Conservation (phyloP, 2,329 filamentous ascomycete species). For the Dactylellina drechsleri region DNA sequence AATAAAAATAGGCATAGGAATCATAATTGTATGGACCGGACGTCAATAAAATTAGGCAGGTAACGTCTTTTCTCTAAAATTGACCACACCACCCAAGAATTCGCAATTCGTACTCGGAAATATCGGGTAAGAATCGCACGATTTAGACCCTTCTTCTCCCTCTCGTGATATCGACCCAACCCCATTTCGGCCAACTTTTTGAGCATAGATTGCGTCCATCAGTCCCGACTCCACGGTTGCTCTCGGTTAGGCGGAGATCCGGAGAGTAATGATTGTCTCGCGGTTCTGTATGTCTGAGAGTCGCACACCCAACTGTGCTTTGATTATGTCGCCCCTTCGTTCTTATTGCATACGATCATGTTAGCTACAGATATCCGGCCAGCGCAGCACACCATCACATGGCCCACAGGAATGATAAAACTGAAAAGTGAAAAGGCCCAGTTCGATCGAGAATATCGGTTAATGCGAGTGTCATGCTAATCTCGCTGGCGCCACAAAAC, state of each 20-base stretch:
- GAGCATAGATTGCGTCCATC: slow-evolving; percentile 29
- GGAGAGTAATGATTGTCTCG: slow-evolving; percentile 33
- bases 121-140: slow-evolving; percentile 20
- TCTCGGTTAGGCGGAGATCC: slow-evolving; percentile 48
- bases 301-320: slow-evolving; percentile 31
- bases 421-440: not conserved
- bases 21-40: not conserved
- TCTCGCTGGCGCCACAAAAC: slow-evolving; percentile 26
- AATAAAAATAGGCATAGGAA: slow-evolving; percentile 1
- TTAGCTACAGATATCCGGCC: slow-evolving; percentile 24
- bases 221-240: slow-evolving; percentile 52
- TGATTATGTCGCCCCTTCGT: slow-evolving; percentile 45
- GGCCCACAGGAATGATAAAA: not conserved
- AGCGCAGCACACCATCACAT: slow-evolving; percentile 22
- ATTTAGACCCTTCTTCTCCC: slow-evolving; percentile 6
- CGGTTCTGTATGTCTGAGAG: slow-evolving; percentile 38
- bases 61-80: slow-evolving; percentile 9
- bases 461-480: not conserved
- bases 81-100: not conserved
- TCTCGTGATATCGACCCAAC: slow-evolving; percentile 16
- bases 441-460: slow-evolving; percentile 37
- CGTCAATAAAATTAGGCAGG: slow-evolving; percentile 31
- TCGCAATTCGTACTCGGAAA: slow-evolving; percentile 26
- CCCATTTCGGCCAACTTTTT: slow-evolving; percentile 48
- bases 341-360: slow-evolving; percentile 24